Evolutionary conservation across 2,329 filamentous ascomycete genomes (phyloP).

Genomic region (Neofusicoccum laricinum): DNA sequence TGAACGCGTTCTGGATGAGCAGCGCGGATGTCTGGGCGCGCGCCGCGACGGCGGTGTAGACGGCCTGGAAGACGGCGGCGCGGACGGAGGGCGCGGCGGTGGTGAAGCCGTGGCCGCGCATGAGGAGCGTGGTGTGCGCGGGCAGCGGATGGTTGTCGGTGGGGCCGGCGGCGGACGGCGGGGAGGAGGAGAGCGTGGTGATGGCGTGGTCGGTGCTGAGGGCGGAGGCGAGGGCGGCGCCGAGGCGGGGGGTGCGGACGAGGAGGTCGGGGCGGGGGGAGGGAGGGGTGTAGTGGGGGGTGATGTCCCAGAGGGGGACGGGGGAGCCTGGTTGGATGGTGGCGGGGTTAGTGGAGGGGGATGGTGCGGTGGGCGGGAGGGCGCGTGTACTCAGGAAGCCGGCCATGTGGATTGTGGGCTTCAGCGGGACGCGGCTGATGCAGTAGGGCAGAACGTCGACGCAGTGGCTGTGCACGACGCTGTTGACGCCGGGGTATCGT

Average conservation of each 20-base stretch:
- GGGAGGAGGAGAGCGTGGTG: background rate
- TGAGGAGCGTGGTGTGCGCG: constrained; percentile 37
- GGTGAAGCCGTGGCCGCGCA: constrained; percentile 48
- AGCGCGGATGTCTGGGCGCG: constrained; percentile 40
- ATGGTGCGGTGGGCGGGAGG: background rate
- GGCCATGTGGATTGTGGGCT: constrained; percentile 40
- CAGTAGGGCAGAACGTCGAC: constrained; percentile 43
- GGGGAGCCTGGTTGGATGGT: constrained; percentile 26
- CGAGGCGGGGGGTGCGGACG: constrained; percentile 30
- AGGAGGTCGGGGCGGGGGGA: constrained; percentile 34
- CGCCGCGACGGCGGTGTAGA: constrained; percentile 42
- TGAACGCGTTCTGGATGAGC: constrained; percentile 31
- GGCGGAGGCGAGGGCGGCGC: constrained; percentile 33
- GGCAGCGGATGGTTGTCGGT: constrained; percentile 32
- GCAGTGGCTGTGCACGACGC: constrained; percentile 44
- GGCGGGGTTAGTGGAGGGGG: too few relatives aligned
- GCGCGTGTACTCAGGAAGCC: constrained; percentile 38
- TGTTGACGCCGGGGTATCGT: constrained; percentile 41
- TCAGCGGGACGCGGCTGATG: constrained; percentile 37
- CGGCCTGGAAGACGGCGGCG: constrained; percentile 45
- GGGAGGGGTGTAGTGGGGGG: constrained; percentile 27
- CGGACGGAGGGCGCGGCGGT: constrained; percentile 41
- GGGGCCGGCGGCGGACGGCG: background rate
- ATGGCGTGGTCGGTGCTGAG: constrained; percentile 23
- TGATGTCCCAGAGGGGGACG: constrained; percentile 36